Percentiles rank a stretch among this genome's conserved stretches.
phyloP scores from a whole-genome alignment of 73 alveolate species.

The Paramecium pentaurelia region DNA sequence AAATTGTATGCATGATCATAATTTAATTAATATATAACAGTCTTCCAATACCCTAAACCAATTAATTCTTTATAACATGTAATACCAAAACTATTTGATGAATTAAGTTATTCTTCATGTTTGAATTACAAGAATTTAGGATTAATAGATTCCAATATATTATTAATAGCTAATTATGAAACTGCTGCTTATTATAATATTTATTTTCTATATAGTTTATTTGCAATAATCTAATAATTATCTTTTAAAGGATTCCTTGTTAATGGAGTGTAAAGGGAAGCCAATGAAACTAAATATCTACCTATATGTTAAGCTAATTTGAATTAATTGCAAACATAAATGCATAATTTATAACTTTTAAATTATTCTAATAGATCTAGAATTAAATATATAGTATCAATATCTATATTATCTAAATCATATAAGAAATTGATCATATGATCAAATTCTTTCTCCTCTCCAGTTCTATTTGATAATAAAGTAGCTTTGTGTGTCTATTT shows the following conservation, averaged over 20 bases:
- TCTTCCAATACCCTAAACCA: constrained; percentile 62
- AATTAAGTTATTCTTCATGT: background rate
- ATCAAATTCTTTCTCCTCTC: constrained; percentile 20
- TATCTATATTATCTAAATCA: constrained; percentile 78
- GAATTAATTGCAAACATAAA: constrained; percentile 86
- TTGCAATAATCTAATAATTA: background rate
- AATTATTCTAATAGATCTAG: constrained; percentile 84
- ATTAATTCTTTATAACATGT: constrained; percentile 45
- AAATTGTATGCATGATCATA: constrained; percentile 22
- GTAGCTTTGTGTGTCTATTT: constrained; percentile 66
- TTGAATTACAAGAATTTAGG: constrained; percentile 66
- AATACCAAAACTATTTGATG: constrained; percentile 39
- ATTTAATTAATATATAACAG: constrained; percentile 38
- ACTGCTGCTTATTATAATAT: constrained; percentile 65
- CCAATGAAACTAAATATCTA: constrained; percentile 73
- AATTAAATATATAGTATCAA: constrained; percentile 69
- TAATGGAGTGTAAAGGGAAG: constrained; percentile 75
- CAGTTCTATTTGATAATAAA: constrained; percentile 46
- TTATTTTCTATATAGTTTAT: constrained; percentile 48
- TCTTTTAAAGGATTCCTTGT: constrained; percentile 36
- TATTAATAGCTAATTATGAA: constrained; percentile 82
- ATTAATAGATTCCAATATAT: constrained; percentile 73
- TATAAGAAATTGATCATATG: constrained; percentile 67
- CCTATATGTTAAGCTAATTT: constrained; percentile 74
- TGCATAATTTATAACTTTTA: constrained; percentile 79